Evolutionary conservation across 2,329 filamentous ascomycete genomes (phyloP), one percentile per base, ranked within the genome.

Genomic region (Penicillium nordicum): DNA sequence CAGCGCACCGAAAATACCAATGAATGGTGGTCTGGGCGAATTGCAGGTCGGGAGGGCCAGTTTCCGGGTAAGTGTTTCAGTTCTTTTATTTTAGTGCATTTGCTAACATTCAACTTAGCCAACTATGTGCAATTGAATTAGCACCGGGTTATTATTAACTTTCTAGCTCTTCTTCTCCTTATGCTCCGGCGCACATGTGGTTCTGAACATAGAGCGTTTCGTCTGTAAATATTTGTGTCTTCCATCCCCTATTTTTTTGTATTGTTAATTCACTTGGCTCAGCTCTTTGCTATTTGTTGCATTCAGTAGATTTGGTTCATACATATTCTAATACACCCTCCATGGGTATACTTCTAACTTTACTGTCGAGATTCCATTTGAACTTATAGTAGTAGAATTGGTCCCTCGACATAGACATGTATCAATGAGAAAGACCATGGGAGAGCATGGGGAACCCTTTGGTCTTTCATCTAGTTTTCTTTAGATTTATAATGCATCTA

Each of bases 11-110:
- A 84, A 60, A 97, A 96, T 68, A 87, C 90, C 50, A 97, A 99
- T 66, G 94, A 99, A 75, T 99, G 94, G 94, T 99, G 94, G 94
- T 87, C 82, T 9, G 94, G 94, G 37, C 89, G 85, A 71, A 71
- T 96, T 52, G 81, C 88, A 57, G 91, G 89, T 47, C 88, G 88
- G 76, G 80, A 89, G 69, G 94, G 94, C 27, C 93, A 97, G 71
- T 99, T 99, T 73, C 94, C 94, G 77, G 94, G 94, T 96, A 81
- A 71, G 85, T 75, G 52, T 53, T 54, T 30, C 18, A 32, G 34
- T 57, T 16, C 14, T 29, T 29, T 23, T 40, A 12, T 11, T 18
- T 6, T 16, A 16, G 30, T 43, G 7, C 23, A 36, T 9, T 9
- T 29, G 27, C n/a, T 27, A n/a, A 27, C 46, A 23, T 45, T 10